Percentiles rank a stretch among this genome's conserved stretches.
phyloP scores from a whole-genome alignment of 1,284 basidiomycete genomes.

The Moesziomyces aphidis region DNA sequence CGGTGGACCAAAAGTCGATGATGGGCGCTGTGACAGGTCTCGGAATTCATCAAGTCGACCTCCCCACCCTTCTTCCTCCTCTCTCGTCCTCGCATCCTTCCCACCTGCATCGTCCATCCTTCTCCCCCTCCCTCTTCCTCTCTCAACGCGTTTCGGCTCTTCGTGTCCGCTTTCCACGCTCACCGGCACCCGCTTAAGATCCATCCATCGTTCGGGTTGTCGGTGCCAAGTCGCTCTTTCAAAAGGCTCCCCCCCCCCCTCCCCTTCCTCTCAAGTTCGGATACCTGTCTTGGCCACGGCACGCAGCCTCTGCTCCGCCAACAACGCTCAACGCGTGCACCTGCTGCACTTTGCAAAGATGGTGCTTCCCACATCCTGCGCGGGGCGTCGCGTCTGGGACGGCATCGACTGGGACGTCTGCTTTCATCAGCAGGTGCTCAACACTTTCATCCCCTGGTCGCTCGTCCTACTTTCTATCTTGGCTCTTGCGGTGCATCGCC shows the following conservation, averaged over 20 bases:
- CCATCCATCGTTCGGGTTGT: conserved; percentile 20
- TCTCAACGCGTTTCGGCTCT: conserved; percentile 1
- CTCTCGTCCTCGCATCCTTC: too few species aligned
- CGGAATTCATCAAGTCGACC: too few species aligned
- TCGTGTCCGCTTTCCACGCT: neutral
- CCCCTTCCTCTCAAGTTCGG: conserved; percentile 9
- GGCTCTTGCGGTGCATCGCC: conserved; percentile 32
- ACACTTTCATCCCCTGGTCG: conserved; percentile 36
- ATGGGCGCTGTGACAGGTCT: too few species aligned
- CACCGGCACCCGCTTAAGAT: neutral
- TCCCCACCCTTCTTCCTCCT: too few species aligned
- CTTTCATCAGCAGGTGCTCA: conserved; percentile 47
- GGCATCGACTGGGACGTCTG: conserved; percentile 48
- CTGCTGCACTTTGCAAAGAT: conserved; percentile 4
- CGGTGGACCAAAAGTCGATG: too few species aligned
- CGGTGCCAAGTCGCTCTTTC: conserved; percentile 28
- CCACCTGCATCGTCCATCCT: too few species aligned
- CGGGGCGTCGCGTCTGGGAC: conserved; percentile 36
- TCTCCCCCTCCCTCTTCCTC: neutral
- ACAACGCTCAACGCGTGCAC: neutral
- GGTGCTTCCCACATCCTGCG: conserved; percentile 19
- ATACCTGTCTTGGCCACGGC: neutral
- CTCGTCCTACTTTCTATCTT: conserved; percentile 37
- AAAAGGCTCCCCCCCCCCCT: neutral
- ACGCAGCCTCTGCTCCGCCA: neutral